Base-by-base conservation (phyloP, 1,284 basidiomycete genomes). In the Apiotrichum mycotoxinovorans region DNA sequence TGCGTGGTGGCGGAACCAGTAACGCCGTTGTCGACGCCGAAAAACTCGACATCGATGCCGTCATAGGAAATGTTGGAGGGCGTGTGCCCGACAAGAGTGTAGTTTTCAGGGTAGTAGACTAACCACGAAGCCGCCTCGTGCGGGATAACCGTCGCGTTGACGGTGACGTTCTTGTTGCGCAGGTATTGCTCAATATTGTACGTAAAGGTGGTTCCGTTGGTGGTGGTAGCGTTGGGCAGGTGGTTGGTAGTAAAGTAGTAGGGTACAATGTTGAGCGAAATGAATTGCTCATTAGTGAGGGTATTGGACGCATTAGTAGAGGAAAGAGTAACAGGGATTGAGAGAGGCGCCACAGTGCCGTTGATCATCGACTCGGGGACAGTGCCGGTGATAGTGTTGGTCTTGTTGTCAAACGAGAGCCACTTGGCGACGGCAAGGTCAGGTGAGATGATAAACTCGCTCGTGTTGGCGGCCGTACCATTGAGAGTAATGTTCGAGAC, bases 351-450 rank as follows among this genome's bases (percentile, higher is more conserved):
- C 61, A 66, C 63, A 8, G 74, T 77, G 20, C 76, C 72, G 57
- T 80, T 79, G 61, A 70, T 65, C 52, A 79, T 74, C 5, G 60
- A 55, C 52, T 80, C 68, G 2, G 81, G 80, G 14, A 80, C 70
- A 0, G 67, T 71, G 34, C 79, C 70, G 23, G 57, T 58, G 47
- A 78, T 37, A 1, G 65, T 67, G 46, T 65, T 58, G 12, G 66
- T 68, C 17, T 66, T 56, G 38, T 71, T 77, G 60, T 80, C 71
- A 54, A 73, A 75, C 0, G 70, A 65, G 37, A 82, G 71, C 78
- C 79, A 81, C 8, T 70, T 45, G 44, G 69, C 69, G 34, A 72
- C 63, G 46, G 62, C 62, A 15, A 69, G 61, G 50, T 77, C 70
- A 20, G 73, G 64, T 8, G 55, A 51, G 17, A 77, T 59, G 12